Evolutionary conservation across 179 eudicot genomes (phyloP).

Genomic region (Silene coronaria): DNA sequence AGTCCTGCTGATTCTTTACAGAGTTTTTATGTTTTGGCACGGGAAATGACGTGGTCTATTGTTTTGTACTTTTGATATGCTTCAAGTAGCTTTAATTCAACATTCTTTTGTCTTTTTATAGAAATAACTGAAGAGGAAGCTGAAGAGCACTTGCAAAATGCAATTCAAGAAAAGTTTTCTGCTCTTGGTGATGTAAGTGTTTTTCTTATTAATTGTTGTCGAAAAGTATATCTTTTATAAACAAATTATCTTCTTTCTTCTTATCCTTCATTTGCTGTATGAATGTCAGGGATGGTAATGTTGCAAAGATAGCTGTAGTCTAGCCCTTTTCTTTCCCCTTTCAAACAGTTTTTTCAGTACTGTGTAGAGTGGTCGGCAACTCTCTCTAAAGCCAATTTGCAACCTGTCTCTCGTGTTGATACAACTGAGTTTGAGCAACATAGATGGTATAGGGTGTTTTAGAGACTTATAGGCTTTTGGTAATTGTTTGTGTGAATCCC

Average conservation of each 20-base stretch:
- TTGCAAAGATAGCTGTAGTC: slow-evolving; percentile 5
- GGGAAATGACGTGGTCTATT: not conserved
- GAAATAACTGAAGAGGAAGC: slow-evolving; percentile 97
- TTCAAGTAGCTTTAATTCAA: slow-evolving; percentile 2
- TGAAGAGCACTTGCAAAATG: slow-evolving; percentile 85
- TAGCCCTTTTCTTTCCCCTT: too few species aligned
- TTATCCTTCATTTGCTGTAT: not conserved
- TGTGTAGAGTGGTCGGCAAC: too few species aligned
- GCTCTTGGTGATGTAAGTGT: slow-evolving; percentile 84
- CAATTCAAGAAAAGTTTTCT: slow-evolving; percentile 90
- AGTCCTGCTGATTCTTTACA: not conserved
- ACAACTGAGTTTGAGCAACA: too few species aligned
- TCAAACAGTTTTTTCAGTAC: too few species aligned
- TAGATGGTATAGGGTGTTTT: too few species aligned
- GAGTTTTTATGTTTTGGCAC: not conserved
- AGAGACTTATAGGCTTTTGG: not conserved
- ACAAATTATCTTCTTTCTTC: not conserved
- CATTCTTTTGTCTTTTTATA: slow-evolving; percentile 32
- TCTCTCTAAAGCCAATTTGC: too few species aligned
- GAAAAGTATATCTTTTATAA: not conserved
- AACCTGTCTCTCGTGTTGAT: too few species aligned
- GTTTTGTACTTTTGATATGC: slow-evolving; percentile 11
- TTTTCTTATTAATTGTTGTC: slow-evolving; percentile 1
- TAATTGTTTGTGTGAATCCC: not conserved
- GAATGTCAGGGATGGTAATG: slow-evolving; percentile 6